phyloP scores from a whole-genome alignment of 2,329 filamentous ascomycete species.

The Periconia sp. region DNA sequence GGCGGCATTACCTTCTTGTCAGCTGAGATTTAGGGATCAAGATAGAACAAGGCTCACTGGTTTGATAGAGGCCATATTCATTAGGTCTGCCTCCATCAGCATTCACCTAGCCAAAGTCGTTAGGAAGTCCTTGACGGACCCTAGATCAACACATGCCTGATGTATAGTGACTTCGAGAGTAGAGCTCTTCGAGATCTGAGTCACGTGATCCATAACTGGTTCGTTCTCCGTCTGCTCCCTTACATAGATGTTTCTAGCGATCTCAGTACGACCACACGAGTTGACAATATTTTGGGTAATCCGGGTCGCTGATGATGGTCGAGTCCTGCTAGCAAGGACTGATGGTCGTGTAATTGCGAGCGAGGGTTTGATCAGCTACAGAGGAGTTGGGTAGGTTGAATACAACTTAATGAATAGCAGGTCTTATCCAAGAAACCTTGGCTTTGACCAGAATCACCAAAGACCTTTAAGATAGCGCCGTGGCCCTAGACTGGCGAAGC shows the following conservation, averaged over 20 bases:
- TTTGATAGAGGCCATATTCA: slow-evolving; percentile 67
- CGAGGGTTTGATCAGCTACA: slow-evolving; percentile 37
- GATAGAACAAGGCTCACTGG: slow-evolving; percentile 55
- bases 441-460: slow-evolving; percentile 34
- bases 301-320: slow-evolving; percentile 43
- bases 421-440: slow-evolving; percentile 39
- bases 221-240: slow-evolving; percentile 47
- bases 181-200: slow-evolving; percentile 31
- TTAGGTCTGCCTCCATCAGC: slow-evolving; percentile 70
- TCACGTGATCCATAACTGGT: slow-evolving; percentile 37
- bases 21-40: not conserved
- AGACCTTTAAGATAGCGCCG: slow-evolving; percentile 36
- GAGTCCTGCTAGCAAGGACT: slow-evolving; percentile 47
- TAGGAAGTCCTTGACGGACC: no score
- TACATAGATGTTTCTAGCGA: slow-evolving; percentile 46
- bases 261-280: slow-evolving; percentile 44
- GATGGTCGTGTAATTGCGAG: slow-evolving; percentile 46
- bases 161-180: slow-evolving; percentile 49
- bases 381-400: not conserved
- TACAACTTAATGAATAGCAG: slow-evolving; percentile 6
- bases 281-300: slow-evolving; percentile 48
- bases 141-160: slow-evolving; percentile 54
- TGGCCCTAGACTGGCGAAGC: slow-evolving; percentile 37
- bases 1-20: slow-evolving; percentile 35
- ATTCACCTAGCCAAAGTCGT: slow-evolving; percentile 74